Percentiles rank a stretch among this genome's conserved stretches.
These are phyloP conservation scores for Alternaria angustiovoidea DNA, from an alignment of 2,329 filamentous ascomycete species.

Conservation along the genomic window DNA sequence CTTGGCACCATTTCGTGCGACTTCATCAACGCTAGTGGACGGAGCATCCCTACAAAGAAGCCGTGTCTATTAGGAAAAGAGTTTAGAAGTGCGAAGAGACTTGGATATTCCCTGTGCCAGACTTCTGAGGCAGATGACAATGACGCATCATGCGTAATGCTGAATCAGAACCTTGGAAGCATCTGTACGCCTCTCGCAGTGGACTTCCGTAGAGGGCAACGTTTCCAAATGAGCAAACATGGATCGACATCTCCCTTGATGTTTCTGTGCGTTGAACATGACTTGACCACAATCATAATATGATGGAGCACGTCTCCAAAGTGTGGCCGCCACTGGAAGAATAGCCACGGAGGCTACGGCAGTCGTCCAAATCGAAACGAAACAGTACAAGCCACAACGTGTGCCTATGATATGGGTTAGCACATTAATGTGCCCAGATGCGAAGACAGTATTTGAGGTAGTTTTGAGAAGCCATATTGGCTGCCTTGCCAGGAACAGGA, in stretches of 20 bases:
- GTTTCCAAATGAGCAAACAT: background rate
- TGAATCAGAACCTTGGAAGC: background rate
- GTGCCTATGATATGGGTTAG: background rate
- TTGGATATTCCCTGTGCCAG: background rate
- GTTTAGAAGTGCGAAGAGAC: background rate
- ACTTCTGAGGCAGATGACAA: background rate
- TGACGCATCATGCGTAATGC: background rate
- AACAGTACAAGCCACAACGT: background rate
- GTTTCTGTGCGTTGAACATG: background rate
- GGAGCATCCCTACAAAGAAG: background rate
- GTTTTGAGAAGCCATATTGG: background rate
- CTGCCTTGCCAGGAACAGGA: constrained; percentile 30
- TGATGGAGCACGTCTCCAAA: background rate
- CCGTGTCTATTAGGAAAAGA: background rate
- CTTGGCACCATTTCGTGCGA: background rate
- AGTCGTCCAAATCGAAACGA: background rate
- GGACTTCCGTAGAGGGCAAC: background rate
- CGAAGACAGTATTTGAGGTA: background rate
- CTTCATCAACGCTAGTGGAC: background rate
- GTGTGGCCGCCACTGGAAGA: background rate
- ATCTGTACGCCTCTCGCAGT: background rate
- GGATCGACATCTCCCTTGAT: background rate
- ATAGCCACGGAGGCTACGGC: background rate
- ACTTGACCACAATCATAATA: background rate
- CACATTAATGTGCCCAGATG: background rate